Percentiles rank a stretch among this genome's conserved stretches.
These are phyloP conservation scores for Pestalotiopsis sp. DNA, from an alignment of 2,329 filamentous ascomycete species.

Conservation along the genomic window DNA sequence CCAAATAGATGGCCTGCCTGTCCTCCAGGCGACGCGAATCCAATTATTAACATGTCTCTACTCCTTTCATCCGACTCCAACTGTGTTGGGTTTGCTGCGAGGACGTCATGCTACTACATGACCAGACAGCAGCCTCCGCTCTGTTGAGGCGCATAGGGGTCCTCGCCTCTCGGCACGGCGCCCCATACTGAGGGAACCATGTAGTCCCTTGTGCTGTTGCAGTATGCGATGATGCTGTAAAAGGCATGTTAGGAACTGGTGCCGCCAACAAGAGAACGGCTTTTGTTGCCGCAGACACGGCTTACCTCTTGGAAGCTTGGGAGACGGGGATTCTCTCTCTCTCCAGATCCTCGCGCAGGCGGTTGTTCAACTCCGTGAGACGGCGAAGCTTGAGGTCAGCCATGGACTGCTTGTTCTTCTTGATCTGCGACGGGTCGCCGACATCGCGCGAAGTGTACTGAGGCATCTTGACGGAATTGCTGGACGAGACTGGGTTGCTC, in stretches of 20 bases:
- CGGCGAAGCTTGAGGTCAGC: constrained; percentile 96
- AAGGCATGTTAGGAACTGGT: constrained; percentile 22
- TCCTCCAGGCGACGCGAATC: constrained; percentile 27
- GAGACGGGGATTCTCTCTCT: constrained; percentile 94
- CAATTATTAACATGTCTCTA: constrained; percentile 14
- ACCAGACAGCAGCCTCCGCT: constrained; percentile 90
- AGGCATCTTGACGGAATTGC: constrained; percentile 53
- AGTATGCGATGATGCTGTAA: constrained; percentile 93
- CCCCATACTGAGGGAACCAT: constrained; percentile 99
- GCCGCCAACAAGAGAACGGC: background rate
- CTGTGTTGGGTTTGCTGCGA: background rate
- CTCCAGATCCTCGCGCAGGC: constrained; percentile 93
- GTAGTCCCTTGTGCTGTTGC: constrained; percentile 96
- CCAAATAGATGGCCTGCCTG: constrained; percentile 24
- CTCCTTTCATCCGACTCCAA: constrained; percentile 12
- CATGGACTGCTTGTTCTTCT: constrained; percentile 99
- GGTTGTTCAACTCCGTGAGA: constrained; percentile 94
- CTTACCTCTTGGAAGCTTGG: constrained; percentile 85
- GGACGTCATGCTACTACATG: constrained; percentile 64
- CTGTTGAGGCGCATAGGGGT: constrained; percentile 97
- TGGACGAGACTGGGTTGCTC: constrained; percentile 23
- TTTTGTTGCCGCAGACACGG: constrained; percentile 15
- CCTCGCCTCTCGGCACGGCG: constrained; percentile 89
- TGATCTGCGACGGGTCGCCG: constrained; percentile 69
- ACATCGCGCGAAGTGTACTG: constrained; percentile 70